phyloP scores from a whole-genome alignment of 805 yeast species.

The Myxozyma neotropica region DNA sequence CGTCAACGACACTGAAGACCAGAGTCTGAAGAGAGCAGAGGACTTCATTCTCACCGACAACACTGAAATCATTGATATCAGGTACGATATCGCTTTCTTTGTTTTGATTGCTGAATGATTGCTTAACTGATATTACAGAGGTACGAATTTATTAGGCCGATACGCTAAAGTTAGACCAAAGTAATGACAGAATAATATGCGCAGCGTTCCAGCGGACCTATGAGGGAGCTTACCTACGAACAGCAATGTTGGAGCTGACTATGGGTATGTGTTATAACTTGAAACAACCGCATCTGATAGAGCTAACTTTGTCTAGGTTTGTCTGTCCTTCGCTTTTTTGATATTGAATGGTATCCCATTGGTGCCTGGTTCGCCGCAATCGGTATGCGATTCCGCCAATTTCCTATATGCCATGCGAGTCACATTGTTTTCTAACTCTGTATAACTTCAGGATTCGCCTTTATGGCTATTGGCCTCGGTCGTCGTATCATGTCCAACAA shows the following conservation, averaged over 20 bases:
- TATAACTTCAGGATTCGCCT: conserved; percentile 17
- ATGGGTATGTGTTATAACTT: conserved; percentile 48
- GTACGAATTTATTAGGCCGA: no score
- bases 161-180: not conserved
- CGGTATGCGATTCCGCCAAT: conserved; percentile 9
- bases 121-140: conserved; percentile 14
- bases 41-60: conserved; percentile 19
- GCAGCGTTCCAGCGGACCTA: conserved; percentile 77
- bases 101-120: not conserved
- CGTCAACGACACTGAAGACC: conserved; percentile 24
- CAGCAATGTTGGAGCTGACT: conserved; percentile 69
- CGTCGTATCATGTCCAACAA: conserved; percentile 23
- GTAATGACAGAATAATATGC: not conserved
- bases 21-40: conserved; percentile 2
- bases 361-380: conserved; percentile 30
- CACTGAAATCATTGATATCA: conserved; percentile 30
- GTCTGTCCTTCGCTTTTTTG: conserved; percentile 30
- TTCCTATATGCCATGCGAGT: no score
- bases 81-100: conserved; percentile 14
- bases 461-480: conserved; percentile 22
- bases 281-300: no score
- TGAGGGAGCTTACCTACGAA: conserved; percentile 79
- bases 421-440: not conserved
- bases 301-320: conserved; percentile 11
- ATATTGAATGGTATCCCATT: conserved; percentile 34